Conservation (phyloP, 208 protist species). For the Crithidia thermophila region DNA sequence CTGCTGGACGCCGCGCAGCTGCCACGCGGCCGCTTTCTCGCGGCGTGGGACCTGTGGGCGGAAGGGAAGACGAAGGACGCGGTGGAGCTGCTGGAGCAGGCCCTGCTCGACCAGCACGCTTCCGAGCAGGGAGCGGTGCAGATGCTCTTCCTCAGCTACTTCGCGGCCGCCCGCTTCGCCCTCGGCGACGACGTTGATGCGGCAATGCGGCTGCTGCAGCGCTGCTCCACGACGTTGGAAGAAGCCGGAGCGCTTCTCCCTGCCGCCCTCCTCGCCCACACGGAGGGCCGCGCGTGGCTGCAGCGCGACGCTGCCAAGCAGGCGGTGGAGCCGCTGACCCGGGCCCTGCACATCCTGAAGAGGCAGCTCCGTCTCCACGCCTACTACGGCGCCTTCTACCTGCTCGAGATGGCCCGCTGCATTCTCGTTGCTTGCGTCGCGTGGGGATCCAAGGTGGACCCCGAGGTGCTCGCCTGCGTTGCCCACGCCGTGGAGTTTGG, state of each 20-base stretch:
- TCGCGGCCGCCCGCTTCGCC: slow-evolving; percentile 29
- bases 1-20: slow-evolving; percentile 5
- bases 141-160: slow-evolving; percentile 21
- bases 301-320: slow-evolving; percentile 29
- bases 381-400: slow-evolving; percentile 46
- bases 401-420: slow-evolving; percentile 42
- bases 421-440: slow-evolving; percentile 27
- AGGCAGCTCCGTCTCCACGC: slow-evolving; percentile 38
- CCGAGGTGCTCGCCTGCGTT: slow-evolving; percentile 33
- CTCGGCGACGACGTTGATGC: slow-evolving; percentile 29
- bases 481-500: slow-evolving; percentile 35
- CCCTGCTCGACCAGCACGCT: slow-evolving; percentile 21
- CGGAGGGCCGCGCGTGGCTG: slow-evolving; percentile 33
- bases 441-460: slow-evolving; percentile 33
- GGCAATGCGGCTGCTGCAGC: slow-evolving; percentile 29
- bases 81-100: slow-evolving; percentile 39
- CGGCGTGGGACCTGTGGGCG: slow-evolving; percentile 17
- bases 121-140: slow-evolving; percentile 20
- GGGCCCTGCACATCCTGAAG: slow-evolving; percentile 27
- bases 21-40: slow-evolving; percentile 9
- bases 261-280: slow-evolving; percentile 12
- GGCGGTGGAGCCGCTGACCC: slow-evolving; percentile 39
- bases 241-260: neutral
- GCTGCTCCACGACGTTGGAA: slow-evolving; percentile 24
- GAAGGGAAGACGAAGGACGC: slow-evolving; percentile 32